phyloP scores from a whole-genome alignment of 2,329 filamentous ascomycete genomes.

The Nemania diffusa region DNA sequence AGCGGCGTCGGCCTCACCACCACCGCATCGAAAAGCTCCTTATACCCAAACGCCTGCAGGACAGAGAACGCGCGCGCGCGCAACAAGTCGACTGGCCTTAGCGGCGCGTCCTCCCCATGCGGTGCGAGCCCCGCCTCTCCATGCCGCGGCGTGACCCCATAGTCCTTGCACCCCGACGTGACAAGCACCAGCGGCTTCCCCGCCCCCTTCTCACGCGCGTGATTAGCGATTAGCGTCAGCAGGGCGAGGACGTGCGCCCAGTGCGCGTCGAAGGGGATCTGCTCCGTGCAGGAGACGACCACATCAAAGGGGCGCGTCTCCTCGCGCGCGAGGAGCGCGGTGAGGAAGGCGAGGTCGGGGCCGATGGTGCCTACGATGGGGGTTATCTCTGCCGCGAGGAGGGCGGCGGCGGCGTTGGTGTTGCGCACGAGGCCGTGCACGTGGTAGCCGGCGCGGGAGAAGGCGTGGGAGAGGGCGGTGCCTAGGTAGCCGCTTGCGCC shows the following conservation, averaged over 20 bases:
- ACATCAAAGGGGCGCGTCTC: slow-evolving; percentile 52
- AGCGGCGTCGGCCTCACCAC: slow-evolving; percentile 60
- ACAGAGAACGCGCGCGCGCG: slow-evolving; percentile 49
- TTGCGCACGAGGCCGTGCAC: slow-evolving; percentile 58
- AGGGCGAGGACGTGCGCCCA: slow-evolving; percentile 52
- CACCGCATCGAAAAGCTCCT: slow-evolving; percentile 55
- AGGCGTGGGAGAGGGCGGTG: slow-evolving; percentile 56
- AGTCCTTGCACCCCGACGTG: slow-evolving; percentile 63
- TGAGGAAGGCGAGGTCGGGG: slow-evolving; percentile 41
- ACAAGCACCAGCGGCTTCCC: slow-evolving; percentile 55
- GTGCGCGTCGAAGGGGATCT: slow-evolving; percentile 53
- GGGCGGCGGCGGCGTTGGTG: slow-evolving; percentile 42
- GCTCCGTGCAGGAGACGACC: slow-evolving; percentile 57
- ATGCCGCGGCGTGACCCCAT: slow-evolving; percentile 52
- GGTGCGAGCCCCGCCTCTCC: slow-evolving; percentile 51
- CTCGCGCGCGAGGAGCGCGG: slow-evolving; percentile 39
- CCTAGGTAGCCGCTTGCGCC: slow-evolving; percentile 63
- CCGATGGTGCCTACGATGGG: slow-evolving; percentile 55
- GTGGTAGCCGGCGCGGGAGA: slow-evolving; percentile 57
- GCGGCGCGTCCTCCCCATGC: slow-evolving; percentile 56
- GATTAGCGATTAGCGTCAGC: slow-evolving; percentile 49
- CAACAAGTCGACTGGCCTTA: slow-evolving; percentile 48
- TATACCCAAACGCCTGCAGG: slow-evolving; percentile 52
- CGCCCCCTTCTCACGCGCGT: slow-evolving; percentile 49
- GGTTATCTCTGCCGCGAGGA: slow-evolving; percentile 52